These are phyloP conservation scores for Aureobasidium leucospermi DNA, from an alignment of 2,329 filamentous ascomycete species.

Conservation along the genomic window DNA sequence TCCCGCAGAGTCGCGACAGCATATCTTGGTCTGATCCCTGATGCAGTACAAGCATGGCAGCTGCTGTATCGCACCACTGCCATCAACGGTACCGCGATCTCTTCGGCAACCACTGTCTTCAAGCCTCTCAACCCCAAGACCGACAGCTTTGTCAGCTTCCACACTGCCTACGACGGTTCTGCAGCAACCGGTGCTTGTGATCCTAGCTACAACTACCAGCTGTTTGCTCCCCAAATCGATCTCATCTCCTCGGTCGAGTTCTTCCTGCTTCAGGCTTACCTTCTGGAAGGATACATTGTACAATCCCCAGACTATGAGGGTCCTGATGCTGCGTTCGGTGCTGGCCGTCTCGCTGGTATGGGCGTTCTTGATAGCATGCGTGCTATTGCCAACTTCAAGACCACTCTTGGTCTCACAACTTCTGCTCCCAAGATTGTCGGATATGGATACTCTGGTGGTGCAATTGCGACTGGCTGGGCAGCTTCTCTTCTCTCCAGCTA, in stretches of 20 bases:
- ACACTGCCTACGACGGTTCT: conserved; percentile 6
- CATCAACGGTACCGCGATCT: not conserved
- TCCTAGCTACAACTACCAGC: conserved; percentile 15
- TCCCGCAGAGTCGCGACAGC: not conserved
- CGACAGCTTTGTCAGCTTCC: conserved; percentile 8
- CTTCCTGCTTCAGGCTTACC: conserved; percentile 15
- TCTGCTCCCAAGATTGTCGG: conserved; percentile 9
- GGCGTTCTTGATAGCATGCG: conserved; percentile 25
- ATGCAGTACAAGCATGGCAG: conserved; percentile 1
- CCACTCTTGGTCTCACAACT: not conserved
- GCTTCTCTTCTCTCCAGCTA: conserved; percentile 23
- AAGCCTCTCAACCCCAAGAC: not conserved
- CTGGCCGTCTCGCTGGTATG: conserved; percentile 21
- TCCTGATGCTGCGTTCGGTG: conserved; percentile 20
- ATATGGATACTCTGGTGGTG: conserved; percentile 24
- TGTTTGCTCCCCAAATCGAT: not conserved
- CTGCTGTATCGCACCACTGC: conserved; percentile 12
- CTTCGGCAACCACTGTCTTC: conserved; percentile 1
- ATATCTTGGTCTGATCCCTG: not conserved
- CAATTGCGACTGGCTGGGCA: conserved; percentile 23
- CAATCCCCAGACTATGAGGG: conserved; percentile 24
- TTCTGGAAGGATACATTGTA: conserved; percentile 22
- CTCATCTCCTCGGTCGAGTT: not conserved
- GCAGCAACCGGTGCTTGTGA: conserved; percentile 4
- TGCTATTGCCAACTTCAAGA: conserved; percentile 18